A percentile compares a stretch with the other conserved stretches of the same genome.
These are phyloP conservation scores for Argentina anserina DNA, from an alignment of 306 rosid species.

Conservation along the genomic window DNA sequence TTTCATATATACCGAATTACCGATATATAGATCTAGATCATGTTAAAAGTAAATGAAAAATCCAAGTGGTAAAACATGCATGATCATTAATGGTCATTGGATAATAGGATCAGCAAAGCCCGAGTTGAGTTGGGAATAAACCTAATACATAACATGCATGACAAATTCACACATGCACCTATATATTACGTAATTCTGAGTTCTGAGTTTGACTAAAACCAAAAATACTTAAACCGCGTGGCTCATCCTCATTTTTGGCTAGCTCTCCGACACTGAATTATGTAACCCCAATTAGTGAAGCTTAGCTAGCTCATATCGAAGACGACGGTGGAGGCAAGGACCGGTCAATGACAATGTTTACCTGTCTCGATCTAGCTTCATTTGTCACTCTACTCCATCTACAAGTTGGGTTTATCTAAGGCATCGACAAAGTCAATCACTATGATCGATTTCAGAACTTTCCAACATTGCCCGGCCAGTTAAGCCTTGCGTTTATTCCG, in stretches of 20 bases:
- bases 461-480: background rate
- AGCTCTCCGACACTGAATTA: background rate
- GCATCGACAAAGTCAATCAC: background rate
- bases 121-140: no score
- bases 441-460: background rate
- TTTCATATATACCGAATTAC: no score
- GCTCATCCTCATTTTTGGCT: background rate
- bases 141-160: no score
- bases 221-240: background rate
- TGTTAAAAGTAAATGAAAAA: no score
- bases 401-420: constrained; percentile 5
- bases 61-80: no score
- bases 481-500: background rate
- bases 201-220: background rate
- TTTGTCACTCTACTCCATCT: background rate
- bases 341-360: background rate
- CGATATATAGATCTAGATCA: no score
- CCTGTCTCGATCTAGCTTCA: background rate
- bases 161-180: no score
- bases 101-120: no score
- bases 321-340: background rate
- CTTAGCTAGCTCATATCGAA: background rate
- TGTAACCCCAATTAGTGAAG: background rate
- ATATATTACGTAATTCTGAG: background rate
- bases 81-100: no score